Conservation (phyloP, 352 stramenopile genomes). For the Phytopythium montanum region DNA sequence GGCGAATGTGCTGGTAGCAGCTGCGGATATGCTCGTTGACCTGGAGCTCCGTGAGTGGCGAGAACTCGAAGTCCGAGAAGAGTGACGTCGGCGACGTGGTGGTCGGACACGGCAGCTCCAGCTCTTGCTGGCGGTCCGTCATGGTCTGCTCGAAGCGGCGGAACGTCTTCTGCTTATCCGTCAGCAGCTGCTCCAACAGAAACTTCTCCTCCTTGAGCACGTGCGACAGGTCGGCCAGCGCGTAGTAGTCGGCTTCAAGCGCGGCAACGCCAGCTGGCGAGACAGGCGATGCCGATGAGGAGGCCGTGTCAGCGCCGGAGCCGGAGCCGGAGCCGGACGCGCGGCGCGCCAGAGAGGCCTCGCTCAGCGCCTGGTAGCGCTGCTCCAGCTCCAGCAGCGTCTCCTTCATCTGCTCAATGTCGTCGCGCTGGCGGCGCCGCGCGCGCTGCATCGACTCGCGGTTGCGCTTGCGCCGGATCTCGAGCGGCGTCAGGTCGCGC, state of each 20-base stretch:
- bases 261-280: constrained; percentile 2
- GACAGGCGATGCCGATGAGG: background rate
- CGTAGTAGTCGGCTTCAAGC: constrained; percentile 46
- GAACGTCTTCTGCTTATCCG: constrained; percentile 44
- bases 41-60: constrained; percentile 49
- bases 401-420: constrained; percentile 46
- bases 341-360: constrained; percentile 25
- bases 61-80: constrained; percentile 42
- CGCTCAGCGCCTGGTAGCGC: constrained; percentile 39
- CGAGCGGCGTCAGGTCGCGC: constrained; percentile 35
- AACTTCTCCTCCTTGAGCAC: constrained; percentile 61
- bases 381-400: constrained; percentile 41
- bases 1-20: constrained; percentile 54
- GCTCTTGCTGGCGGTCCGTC: constrained; percentile 44
- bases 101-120: constrained; percentile 35
- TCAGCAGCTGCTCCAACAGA: constrained; percentile 43
- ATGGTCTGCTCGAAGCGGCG: constrained; percentile 44
- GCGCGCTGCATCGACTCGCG: constrained; percentile 54
- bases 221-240: constrained; percentile 48
- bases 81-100: constrained; percentile 23
- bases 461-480: constrained; percentile 51
- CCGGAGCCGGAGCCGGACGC: too few relatives aligned
- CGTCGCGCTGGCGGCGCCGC: constrained; percentile 36
- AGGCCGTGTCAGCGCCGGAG: too few relatives aligned
- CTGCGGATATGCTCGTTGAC: constrained; percentile 47